Percentiles rank a stretch among this genome's conserved stretches.
Evolutionary conservation across 805 yeast genomes (phyloP).

Genomic region (Nakazawaea populi): DNA sequence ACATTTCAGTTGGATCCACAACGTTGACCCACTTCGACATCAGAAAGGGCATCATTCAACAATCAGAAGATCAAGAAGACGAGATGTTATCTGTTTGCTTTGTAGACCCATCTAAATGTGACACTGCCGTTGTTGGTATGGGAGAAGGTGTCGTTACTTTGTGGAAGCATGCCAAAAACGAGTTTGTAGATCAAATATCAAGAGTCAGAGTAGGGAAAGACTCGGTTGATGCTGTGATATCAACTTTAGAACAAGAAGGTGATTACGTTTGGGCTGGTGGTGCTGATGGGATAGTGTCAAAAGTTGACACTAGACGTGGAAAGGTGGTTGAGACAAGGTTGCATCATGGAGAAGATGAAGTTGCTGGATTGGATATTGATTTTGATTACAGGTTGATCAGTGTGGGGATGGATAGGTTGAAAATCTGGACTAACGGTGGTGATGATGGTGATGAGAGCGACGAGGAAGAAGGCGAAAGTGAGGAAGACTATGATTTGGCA

Average conservation of each 20-base stretch:
- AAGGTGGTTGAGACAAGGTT: constrained; percentile 57
- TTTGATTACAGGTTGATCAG: constrained; percentile 71
- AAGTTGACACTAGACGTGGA: constrained; percentile 61
- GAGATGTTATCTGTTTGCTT: constrained; percentile 76
- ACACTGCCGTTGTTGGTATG: constrained; percentile 74
- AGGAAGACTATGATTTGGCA: constrained; percentile 9
- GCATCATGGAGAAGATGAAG: constrained; percentile 71
- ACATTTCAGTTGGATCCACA: constrained; percentile 76
- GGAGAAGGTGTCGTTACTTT: constrained; percentile 85
- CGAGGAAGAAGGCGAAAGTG: constrained; percentile 23
- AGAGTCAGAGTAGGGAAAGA: constrained; percentile 64
- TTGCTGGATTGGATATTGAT: constrained; percentile 71
- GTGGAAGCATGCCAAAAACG: constrained; percentile 74
- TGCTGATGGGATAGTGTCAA: constrained; percentile 66
- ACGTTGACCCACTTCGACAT: constrained; percentile 74
- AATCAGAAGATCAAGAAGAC: constrained; percentile 89
- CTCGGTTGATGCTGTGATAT: constrained; percentile 65
- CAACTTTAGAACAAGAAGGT: constrained; percentile 48
- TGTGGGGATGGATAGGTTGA: constrained; percentile 78
- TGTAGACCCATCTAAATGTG: constrained; percentile 57
- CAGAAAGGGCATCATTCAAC: constrained; percentile 58
- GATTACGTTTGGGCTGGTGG: constrained; percentile 70
- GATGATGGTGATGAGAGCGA: constrained; percentile 14
- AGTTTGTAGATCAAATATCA: constrained; percentile 69
- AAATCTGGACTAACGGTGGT: constrained; percentile 56